Conservation (phyloP, 495 filamentous ascomycete species). For the Glutinoglossum americanum region DNA sequence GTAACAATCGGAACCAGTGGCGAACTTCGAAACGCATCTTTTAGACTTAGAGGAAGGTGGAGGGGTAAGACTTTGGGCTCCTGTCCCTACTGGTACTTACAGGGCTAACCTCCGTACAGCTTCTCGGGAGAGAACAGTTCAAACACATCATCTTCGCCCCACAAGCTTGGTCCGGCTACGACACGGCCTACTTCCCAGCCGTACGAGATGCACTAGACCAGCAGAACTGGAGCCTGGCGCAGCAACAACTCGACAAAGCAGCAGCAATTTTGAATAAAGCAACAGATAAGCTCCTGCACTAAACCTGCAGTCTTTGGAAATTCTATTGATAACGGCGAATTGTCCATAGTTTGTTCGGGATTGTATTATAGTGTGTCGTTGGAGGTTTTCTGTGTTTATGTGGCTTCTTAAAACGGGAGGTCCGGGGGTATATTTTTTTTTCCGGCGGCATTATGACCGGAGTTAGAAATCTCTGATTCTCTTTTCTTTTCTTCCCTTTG, state of each 20-base stretch:
- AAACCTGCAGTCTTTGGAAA: background rate
- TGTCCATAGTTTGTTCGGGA: background rate
- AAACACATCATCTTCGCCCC: constrained; percentile 84
- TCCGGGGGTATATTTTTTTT: background rate
- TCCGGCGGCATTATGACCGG: background rate
- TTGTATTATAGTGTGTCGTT: background rate
- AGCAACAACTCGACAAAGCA: constrained; percentile 48
- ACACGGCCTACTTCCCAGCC: constrained; percentile 59
- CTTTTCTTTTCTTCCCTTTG: background rate
- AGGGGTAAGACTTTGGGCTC: constrained; percentile 34
- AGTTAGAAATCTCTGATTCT: background rate
- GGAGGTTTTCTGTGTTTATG: background rate
- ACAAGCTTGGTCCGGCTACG: constrained; percentile 53
- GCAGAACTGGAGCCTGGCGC: constrained; percentile 46
- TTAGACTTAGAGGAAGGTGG: constrained; percentile 48
- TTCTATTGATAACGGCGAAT: background rate
- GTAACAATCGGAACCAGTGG: constrained; percentile 28
- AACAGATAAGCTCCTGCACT: constrained; percentile 27
- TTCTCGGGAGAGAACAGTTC: constrained; percentile 80
- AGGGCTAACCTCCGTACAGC: constrained; percentile 20
- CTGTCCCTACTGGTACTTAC: background rate
- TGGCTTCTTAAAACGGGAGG: background rate
- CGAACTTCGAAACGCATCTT: constrained; percentile 60
- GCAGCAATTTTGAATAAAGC: constrained; percentile 46
- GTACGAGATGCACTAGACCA: constrained; percentile 62